A percentile compares a stretch with the other conserved stretches of the same genome.
phyloP scores from a whole-genome alignment of 495 filamentous ascomycete genomes.

The Niebla homalea region DNA sequence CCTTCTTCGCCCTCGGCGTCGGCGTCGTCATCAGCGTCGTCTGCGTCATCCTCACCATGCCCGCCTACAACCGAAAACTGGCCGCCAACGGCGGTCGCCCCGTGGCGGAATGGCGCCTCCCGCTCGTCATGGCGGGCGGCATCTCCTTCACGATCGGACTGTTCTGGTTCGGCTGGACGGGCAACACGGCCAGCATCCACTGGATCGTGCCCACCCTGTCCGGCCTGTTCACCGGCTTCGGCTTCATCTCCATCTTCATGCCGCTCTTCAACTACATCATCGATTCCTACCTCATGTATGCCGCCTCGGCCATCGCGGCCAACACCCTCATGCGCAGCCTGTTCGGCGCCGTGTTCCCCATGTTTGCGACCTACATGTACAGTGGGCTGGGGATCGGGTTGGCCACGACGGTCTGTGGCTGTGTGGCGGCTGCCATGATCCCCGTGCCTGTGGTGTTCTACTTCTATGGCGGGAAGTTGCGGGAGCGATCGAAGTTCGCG shows the following conservation, averaged over 20 bases:
- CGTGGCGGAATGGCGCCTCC: constrained; percentile 45
- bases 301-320: constrained; percentile 50
- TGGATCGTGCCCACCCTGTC: constrained; percentile 39
- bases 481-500: constrained; percentile 26
- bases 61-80: constrained; percentile 37
- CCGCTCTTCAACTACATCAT: constrained; percentile 51
- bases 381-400: constrained; percentile 24
- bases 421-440: constrained; percentile 24
- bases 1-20: constrained; percentile 46
- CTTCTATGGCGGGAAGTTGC: constrained; percentile 23
- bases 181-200: constrained; percentile 22
- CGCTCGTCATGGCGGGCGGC: constrained; percentile 44
- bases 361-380: constrained; percentile 18
- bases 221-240: constrained; percentile 38
- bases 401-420: constrained; percentile 25
- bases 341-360: constrained; percentile 46
- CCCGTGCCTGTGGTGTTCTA: constrained; percentile 18
- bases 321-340: constrained; percentile 53
- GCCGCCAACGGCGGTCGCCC: constrained; percentile 36
- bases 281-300: constrained; percentile 46
- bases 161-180: constrained; percentile 56
- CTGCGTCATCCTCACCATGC: constrained; percentile 32
- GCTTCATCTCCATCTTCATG: constrained; percentile 44
- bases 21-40: constrained; percentile 37
- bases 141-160: constrained; percentile 43